Evolutionary conservation across 352 stramenopile species (phyloP).

Genomic region (Nothophytophthora sp.): DNA sequence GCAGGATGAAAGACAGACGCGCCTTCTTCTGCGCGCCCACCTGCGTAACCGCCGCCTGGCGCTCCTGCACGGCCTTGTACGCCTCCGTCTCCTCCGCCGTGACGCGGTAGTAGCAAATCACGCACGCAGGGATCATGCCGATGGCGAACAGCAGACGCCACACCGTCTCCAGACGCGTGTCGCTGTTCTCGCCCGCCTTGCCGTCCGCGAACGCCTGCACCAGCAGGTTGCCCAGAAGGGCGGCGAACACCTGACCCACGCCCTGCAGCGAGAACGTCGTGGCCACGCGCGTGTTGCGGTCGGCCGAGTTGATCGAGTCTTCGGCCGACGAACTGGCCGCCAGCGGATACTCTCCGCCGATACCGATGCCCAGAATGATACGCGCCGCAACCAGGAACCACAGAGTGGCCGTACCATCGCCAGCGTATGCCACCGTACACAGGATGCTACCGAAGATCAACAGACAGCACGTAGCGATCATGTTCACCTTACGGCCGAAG

Average conservation of each 20-base stretch:
- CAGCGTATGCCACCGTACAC: slow-evolving; percentile 37
- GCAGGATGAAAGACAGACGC: slow-evolving; percentile 38
- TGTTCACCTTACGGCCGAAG: slow-evolving; percentile 58
- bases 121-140: slow-evolving; percentile 36
- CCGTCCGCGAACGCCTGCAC: slow-evolving; percentile 31
- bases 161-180: slow-evolving; percentile 46
- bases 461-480: slow-evolving; percentile 56
- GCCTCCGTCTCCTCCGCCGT: slow-evolving; percentile 52
- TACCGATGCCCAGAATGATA: slow-evolving; percentile 45
- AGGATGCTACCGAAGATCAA: slow-evolving; percentile 52
- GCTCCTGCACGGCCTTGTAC: slow-evolving; percentile 41
- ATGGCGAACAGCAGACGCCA: slow-evolving; percentile 58
- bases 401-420: slow-evolving; percentile 24
- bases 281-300: slow-evolving; percentile 33
- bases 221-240: slow-evolving; percentile 37
- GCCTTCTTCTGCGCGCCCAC: slow-evolving; percentile 11
- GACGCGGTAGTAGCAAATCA: slow-evolving; percentile 63
- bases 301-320: slow-evolving; percentile 23
- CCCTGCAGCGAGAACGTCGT: slow-evolving; percentile 49
- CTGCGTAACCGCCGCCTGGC: background rate
- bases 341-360: slow-evolving; percentile 43
- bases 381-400: slow-evolving; percentile 43
- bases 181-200: slow-evolving; percentile 23
- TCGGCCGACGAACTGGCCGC: slow-evolving; percentile 36
- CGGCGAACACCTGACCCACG: slow-evolving; percentile 29